These are phyloP conservation scores for Cucurbitaria berberidis DNA, from an alignment of 2,329 filamentous ascomycete genomes.

Conservation along the genomic window DNA sequence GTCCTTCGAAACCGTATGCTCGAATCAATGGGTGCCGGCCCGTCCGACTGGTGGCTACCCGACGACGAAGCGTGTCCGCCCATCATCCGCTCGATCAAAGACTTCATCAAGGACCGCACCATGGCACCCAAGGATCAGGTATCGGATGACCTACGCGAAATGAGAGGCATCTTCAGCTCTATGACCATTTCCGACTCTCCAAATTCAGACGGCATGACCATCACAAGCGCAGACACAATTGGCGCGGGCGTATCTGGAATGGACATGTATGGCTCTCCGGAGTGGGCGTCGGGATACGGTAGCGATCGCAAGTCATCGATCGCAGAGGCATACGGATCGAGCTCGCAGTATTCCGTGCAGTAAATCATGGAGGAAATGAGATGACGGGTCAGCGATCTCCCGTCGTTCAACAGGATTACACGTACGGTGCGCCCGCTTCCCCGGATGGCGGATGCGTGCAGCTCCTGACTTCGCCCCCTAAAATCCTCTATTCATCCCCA, in stretches of 20 bases:
- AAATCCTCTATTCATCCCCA: constrained; percentile 33
- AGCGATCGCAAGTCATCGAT: constrained; percentile 30
- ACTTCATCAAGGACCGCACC: constrained; percentile 80
- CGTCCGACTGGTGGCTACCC: constrained; percentile 88
- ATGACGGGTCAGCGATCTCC: constrained; percentile 3
- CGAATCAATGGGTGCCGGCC: constrained; percentile 73
- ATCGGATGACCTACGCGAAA: constrained; percentile 72
- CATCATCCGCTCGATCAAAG: constrained; percentile 76
- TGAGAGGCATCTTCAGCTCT: constrained; percentile 69
- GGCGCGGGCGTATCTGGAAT: constrained; percentile 22
- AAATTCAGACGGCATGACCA: constrained; percentile 33
- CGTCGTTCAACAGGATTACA: constrained; percentile 13
- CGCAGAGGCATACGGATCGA: constrained; percentile 19
- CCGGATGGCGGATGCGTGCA: constrained; percentile 14
- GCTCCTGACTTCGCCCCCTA: constrained; percentile 8
- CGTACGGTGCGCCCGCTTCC: constrained; percentile 6
- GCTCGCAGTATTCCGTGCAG: constrained; percentile 23
- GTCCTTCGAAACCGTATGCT: constrained; percentile 77
- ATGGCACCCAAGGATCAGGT: constrained; percentile 56
- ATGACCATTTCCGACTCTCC: constrained; percentile 48
- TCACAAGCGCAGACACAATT: constrained; percentile 33
- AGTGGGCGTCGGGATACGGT: constrained; percentile 27
- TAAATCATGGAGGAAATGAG: constrained; percentile 10
- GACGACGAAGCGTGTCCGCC: constrained; percentile 77
- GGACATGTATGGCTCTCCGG: constrained; percentile 30